phyloP scores from a whole-genome alignment of 768 basidiomycete genomes.

The Vishniacozyma victoriae region DNA sequence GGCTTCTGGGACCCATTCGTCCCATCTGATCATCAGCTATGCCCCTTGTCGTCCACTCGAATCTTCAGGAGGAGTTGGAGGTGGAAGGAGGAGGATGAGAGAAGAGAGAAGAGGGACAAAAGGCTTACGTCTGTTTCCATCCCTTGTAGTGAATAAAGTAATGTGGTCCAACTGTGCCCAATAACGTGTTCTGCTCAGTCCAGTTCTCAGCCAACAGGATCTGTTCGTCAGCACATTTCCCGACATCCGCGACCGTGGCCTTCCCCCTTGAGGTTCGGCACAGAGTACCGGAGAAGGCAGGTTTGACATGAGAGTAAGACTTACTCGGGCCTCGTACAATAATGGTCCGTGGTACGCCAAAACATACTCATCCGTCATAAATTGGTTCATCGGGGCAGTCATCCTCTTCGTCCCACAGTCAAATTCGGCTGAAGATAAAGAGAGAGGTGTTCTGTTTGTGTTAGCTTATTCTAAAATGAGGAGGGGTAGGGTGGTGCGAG shows the following conservation, averaged over 20 bases:
- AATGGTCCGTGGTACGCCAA: conserved; percentile 93
- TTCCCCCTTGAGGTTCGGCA: conserved; percentile 6
- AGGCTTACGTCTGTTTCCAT: conserved; percentile 87
- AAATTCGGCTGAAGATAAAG: background rate
- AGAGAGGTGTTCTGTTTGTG: background rate
- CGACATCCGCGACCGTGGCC: background rate
- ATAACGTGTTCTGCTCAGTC: conserved; percentile 59
- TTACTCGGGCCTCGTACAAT: conserved; percentile 83
- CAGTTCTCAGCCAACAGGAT: conserved; percentile 65
- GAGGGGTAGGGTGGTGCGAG: too few relatives aligned
- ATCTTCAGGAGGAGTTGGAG: background rate
- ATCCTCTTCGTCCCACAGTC: background rate
- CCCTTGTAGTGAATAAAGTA: conserved; percentile 99
- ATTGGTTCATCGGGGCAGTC: conserved; percentile 24
- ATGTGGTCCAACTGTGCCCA: conserved; percentile 65
- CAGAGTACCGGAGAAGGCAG: conserved; percentile 9
- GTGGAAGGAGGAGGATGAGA: background rate
- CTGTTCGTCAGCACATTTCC: conserved; percentile 30
- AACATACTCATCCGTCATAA: conserved; percentile 63
- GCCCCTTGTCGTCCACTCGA: background rate
- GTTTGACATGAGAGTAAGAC: conserved; percentile 12
- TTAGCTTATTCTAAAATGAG: background rate
- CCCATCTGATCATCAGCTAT: conserved; percentile 62
- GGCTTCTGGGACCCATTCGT: conserved; percentile 84
- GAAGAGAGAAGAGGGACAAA: background rate